Base-by-base conservation (phyloP, 2,329 filamentous ascomycete genomes). In the Aspergillus flavus region DNA sequence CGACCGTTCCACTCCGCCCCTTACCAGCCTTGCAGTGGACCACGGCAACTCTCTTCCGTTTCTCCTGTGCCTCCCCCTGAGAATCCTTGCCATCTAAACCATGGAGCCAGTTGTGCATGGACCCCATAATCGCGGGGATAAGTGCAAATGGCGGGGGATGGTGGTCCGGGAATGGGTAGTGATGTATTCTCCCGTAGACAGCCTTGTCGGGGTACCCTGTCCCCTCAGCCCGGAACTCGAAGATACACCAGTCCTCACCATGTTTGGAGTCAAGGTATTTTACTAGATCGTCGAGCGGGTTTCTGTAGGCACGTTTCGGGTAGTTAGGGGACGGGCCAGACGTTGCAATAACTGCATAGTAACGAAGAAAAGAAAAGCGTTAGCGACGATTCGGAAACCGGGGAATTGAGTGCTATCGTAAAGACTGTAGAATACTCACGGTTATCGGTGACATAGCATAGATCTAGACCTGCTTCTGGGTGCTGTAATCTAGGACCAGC, bases 21-120 rank as follows among this genome's bases (percentile, higher is more conserved):
- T 99, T 99, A 3, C 95, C 95, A 1, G 95, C 95, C 76, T 98
- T 98, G 82, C 95, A 98, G 78, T 99, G 95, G 9, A 98, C 93
- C 7, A 98, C 94, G 0, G 90, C 90, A 0, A 98, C 92, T 39
- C 93, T 84, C 43, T 82, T 80, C 28, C 77, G 73, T 30, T 80
- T 76, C 26, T 76, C 61, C 16, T 62, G 76, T 46, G 74, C 56
- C 2, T 63, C 61, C 14, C 72, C 61, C 4, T 71, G 46, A 50
- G 46, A 68, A 14, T 59, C 64, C 43, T 71, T 46, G 1, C 64
- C 67, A 7, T 71, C 72, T 11, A 76, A 73, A 0, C 79, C 76
- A 54, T 85, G 82, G 59, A 96, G 76, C 93, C 94, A 98, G 72
- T 94, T 92, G 64, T 91, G 86, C 94, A 99, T 98, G 71, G 91